Base-by-base conservation (phyloP, 768 basidiomycete genomes). In the Phanerochaete sordida region DNA sequence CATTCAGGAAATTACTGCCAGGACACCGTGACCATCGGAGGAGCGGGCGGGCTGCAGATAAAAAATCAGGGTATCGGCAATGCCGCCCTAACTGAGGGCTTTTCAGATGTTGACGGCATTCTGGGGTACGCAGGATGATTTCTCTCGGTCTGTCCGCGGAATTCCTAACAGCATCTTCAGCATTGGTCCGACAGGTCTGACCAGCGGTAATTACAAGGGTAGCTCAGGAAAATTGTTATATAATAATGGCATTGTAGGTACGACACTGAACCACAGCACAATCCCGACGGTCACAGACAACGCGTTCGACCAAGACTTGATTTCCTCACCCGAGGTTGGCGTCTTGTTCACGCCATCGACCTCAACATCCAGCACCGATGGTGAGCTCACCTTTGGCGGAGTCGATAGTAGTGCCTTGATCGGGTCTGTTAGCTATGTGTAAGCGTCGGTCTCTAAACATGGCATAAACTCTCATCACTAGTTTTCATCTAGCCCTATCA, bases 11-110 rank as follows among this genome's bases (percentile, higher is more conserved):
- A 58, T 12, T 51, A 64, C 12, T 59, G 62, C 46, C 76, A 64
- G 43, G 84, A 83, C 51, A 67, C 70, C 46, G 77, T 84, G 37
- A 74, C 77, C 21, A 70, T 84, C 49, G 75, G 47, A 19, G 30
- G 70, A 0, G 19, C 7, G 7, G 19, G 11, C 7, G 39, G 11
- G 19, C 45, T 69, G 13, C 59, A 50, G 0, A 65, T 73, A 30
- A 9, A 30, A 19, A 63, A 64, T 24, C 79, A 80, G 68, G 62
- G 60, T 35, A 73, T 79, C 63, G 79, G 77, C 13, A 73, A 72
- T 50, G 77, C 78, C 1, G 51, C 57, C 3, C 37, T 21, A 0
- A n/a, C 69, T 15, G 0, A 19, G 1, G 75, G 73, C 13, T 70
- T 75, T 45, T 39, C 54, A 3, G 71, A 66, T 7, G 65, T 76